phyloP scores from a whole-genome alignment of 1,139 yeast species.

The Saccharomycopsis phalli region DNA sequence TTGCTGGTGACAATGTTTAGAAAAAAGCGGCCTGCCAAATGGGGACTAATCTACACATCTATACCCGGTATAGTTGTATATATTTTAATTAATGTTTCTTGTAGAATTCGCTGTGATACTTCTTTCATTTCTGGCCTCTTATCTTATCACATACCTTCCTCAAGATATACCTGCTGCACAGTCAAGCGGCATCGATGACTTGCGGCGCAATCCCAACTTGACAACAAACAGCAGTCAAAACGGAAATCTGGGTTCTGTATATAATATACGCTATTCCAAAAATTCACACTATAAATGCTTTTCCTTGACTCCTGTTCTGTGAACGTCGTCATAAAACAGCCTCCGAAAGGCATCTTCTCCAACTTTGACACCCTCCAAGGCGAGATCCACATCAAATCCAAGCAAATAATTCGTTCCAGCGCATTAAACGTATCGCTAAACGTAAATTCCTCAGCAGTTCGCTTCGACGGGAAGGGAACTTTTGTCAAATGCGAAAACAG shows the following conservation, averaged over 20 bases:
- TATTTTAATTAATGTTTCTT: no score
- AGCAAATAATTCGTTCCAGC: constrained; percentile 4
- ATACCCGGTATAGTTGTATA: no score
- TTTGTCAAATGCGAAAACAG: constrained; percentile 17
- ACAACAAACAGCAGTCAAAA: not conserved
- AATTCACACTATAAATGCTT: constrained; percentile 6
- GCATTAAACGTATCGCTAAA: constrained; percentile 7
- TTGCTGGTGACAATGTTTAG: no score
- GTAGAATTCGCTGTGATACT: no score
- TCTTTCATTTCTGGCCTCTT: no score
- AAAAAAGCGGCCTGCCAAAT: no score
- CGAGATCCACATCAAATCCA: constrained; percentile 8
- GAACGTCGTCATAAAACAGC: not conserved
- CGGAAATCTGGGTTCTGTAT: not conserved
- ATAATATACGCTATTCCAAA: not conserved
- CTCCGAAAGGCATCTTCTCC: constrained; percentile 8
- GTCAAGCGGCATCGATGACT: no score
- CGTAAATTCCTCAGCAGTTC: constrained; percentile 9
- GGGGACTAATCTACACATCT: no score
- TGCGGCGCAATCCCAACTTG: no score
- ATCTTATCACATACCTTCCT: no score
- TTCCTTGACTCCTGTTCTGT: constrained; percentile 11
- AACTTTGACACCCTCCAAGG: constrained; percentile 12
- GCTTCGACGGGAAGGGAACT: constrained; percentile 14
- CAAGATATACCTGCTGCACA: no score